Conservation (phyloP, 2,329 filamentous ascomycete genomes). For the Trichophyton schoenleinii region DNA sequence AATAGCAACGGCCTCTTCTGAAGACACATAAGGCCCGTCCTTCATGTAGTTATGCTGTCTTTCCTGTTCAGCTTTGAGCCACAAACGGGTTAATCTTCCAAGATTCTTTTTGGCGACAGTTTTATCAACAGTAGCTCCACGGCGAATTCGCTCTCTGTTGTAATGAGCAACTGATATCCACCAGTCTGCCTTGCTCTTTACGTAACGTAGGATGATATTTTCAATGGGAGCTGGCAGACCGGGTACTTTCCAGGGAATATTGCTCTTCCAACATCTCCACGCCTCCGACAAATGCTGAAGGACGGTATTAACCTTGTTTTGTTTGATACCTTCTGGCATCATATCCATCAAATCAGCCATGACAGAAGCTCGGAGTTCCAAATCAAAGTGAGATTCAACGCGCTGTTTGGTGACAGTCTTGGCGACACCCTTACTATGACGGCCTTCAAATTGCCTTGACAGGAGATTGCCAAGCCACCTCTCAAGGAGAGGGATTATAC, state of each 20-base stretch:
- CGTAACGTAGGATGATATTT: slow-evolving; percentile 95
- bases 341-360: slow-evolving; percentile 99
- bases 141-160: slow-evolving; percentile 90
- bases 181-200: slow-evolving; percentile 99
- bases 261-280: slow-evolving; percentile 99
- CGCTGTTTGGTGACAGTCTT: slow-evolving; percentile 99
- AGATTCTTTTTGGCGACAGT: slow-evolving; percentile 99
- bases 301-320: slow-evolving; percentile 98
- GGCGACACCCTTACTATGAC: slow-evolving; percentile 95
- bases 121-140: slow-evolving; percentile 96
- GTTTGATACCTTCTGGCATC: slow-evolving; percentile 99
- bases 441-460: slow-evolving; percentile 93
- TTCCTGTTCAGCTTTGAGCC: slow-evolving; percentile 97
- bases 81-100: slow-evolving; percentile 82
- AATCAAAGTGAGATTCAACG: slow-evolving; percentile 95
- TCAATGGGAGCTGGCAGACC: slow-evolving; percentile 93
- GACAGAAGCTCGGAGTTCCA: slow-evolving; percentile 91
- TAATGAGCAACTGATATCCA: slow-evolving; percentile 99
- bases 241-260: slow-evolving; percentile 98
- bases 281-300: slow-evolving; percentile 94
- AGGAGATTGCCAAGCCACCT: slow-evolving; percentile 94
- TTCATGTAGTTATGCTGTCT: slow-evolving; percentile 99
- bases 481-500: slow-evolving; percentile 91
- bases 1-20: slow-evolving; percentile 94
- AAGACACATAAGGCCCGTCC: slow-evolving; percentile 95